Evolutionary conservation across 306 rosid genomes (phyloP), one percentile per base, ranked within the genome.

Genomic region (Corylus avellana): DNA sequence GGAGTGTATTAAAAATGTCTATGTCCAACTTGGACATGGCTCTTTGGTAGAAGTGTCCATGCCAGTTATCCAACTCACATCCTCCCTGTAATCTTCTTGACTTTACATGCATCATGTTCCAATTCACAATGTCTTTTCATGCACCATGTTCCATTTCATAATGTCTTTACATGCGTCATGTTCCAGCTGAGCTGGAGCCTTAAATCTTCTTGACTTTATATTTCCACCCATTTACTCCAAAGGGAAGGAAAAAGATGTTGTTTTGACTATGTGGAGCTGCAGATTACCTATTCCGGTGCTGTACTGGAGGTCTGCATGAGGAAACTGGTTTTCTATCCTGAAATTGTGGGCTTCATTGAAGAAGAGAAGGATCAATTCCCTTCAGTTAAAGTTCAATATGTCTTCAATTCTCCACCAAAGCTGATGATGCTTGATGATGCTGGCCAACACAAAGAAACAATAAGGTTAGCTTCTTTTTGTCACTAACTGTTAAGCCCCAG

Each of bases 261-360:
- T 12, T 44, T 44, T 42, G 74, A 58, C 46, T 37, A 56, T 58
- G 44, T 77, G 44, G 70, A 14, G 66, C 78, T 84, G 71, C 89
- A 94, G 98, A 67, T 95, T 56, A 87, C 89, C 4, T 95, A 95
- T 86, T 77, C 97, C 20, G 98, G 98, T 75, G 97, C 94, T 35
- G 35, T 91, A 58, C 74, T 95, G 75, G 98, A 95, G 85, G 99
- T 93, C 76, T 95, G 99, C 92, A 89, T 93, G 99, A 85, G 97
- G 86, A 93, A 95, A 77, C 91, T 95, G 76, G 97, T 91, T 51
- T 95, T 95, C 91, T 92, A 95, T 84, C 99, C 98, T 17, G 98
- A 95, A 80, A 79, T 95, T 82, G 98, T 91, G 75, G 86, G 96
- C 82, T 95, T 95, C 86, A 90, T 92, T 63, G 99, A 95, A 87